Evolutionary conservation across 2,329 filamentous ascomycete genomes (phyloP), one percentile per base, ranked within the genome.

Genomic region (Mycogone perniciosa): DNA sequence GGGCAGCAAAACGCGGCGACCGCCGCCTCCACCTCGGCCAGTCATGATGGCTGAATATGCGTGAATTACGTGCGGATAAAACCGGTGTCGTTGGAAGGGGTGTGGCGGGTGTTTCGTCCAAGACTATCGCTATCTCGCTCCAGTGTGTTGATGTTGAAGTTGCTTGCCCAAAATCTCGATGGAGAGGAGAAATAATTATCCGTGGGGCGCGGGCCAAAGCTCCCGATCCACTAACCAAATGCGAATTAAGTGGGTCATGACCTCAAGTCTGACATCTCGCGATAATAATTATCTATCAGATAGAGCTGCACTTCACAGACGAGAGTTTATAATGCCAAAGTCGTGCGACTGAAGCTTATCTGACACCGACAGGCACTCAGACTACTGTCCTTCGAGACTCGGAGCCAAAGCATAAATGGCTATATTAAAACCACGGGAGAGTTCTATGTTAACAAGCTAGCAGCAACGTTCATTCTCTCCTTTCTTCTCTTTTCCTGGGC

Each of bases 1-100:
- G 52, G 78, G 79, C 49, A 82, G 71, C 60, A 83, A 65, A 59
- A 82, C 78, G 62, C 79, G 77, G 70, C 79, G 78, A 62, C 76
- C 76, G 64, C 78, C 76, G 64, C 76, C 79, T 64, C 77, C 79
- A 61, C 76, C 77, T 62, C 80, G 77, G 64, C 80, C 80, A 60
- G 77, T 78, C 79, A 82, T 82, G 34, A 48, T 58, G 49, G 40
- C n/a, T 31, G 43, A 48, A 8, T 27, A n/a, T 43, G 40, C 37
- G 11, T 26, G 11, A 27, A 20, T 26, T 38, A 4, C 37, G 47
- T 13, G 20, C 6, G 11, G 26, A 35, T 26, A 27, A 42, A 10
- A 27, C n/a, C 11, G 40, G 42, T 44, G 20, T 42, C 7, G 13
- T 26, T 42, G 39, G 39, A 42, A 26, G 6, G 27, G 27, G 13